These are phyloP conservation scores for Talaromyces liani DNA, from an alignment of 495 filamentous ascomycete genomes.

Conservation along the genomic window DNA sequence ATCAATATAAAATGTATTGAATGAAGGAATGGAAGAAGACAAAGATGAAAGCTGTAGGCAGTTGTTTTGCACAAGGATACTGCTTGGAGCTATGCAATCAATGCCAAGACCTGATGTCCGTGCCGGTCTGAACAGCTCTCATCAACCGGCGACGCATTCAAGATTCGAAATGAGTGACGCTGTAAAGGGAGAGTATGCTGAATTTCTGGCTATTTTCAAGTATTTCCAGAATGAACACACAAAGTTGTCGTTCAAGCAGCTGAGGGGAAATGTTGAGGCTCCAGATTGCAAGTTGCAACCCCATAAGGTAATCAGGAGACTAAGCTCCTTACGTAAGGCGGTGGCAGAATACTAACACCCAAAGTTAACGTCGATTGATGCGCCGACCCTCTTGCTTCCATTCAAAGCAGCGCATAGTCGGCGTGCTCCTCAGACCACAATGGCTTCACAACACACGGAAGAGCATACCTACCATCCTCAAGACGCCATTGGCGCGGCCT, in stretches of 20 bases:
- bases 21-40: constrained; percentile 1
- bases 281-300: neutral
- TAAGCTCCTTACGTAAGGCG: constrained; percentile 8
- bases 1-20: neutral
- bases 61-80: neutral
- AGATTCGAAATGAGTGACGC: neutral
- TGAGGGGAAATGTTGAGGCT: neutral
- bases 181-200: neutral
- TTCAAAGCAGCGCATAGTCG: constrained; percentile 19
- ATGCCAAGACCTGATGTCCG: neutral
- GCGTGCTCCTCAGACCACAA: constrained; percentile 24
- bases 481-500: constrained; percentile 64
- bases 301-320: neutral
- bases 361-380: constrained; percentile 7
- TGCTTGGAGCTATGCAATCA: constrained; percentile 3
- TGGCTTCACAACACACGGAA: constrained; percentile 38
- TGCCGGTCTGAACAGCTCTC: neutral
- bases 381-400: neutral
- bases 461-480: constrained; percentile 61
- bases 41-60: neutral
- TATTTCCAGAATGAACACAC: neutral
- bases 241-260: neutral
- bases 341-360: constrained; percentile 6
- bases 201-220: neutral
- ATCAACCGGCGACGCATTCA: neutral